These are phyloP conservation scores for Kodamaea anthophila DNA, from an alignment of 1,139 yeast species.

Conservation along the genomic window DNA sequence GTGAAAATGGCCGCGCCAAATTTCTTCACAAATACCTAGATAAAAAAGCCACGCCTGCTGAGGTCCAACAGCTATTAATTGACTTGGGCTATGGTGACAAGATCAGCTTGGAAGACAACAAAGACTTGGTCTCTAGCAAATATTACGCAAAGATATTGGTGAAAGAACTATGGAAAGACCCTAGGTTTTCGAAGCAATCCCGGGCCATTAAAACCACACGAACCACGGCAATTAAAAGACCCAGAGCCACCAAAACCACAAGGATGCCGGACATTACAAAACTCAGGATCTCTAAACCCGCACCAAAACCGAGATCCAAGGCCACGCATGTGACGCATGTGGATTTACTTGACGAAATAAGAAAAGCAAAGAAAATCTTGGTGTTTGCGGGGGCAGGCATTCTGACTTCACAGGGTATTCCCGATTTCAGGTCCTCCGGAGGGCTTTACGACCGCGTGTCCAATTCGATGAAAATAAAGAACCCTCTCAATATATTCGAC, in stretches of 20 bases:
- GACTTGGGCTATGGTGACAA: constrained; percentile 15
- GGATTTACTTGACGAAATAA: constrained; percentile 8
- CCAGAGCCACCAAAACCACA: not conserved
- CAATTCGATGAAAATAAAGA: no score
- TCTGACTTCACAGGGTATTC: constrained; percentile 87
- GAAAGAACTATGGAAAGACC: constrained; percentile 1
- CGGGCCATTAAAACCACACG: not conserved
- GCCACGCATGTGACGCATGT: no score
- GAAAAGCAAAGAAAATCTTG: constrained; percentile 43
- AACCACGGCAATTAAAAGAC: not conserved
- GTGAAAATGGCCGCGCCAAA: constrained; percentile 11
- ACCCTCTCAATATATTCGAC: constrained; percentile 95
- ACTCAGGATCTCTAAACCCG: no score
- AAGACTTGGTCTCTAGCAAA: not conserved
- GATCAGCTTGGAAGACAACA: not conserved
- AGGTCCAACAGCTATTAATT: constrained; percentile 12
- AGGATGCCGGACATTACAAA: constrained; percentile 2
- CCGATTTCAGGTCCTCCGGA: constrained; percentile 86
- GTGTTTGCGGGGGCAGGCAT: constrained; percentile 96
- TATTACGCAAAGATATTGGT: not conserved
- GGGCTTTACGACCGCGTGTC: constrained; percentile 94
- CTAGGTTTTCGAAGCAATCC: not conserved
- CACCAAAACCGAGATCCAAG: no score
- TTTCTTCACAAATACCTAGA: constrained; percentile 16
- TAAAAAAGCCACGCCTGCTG: constrained; percentile 11